Conservation (phyloP, 2,329 filamentous ascomycete species). For the Talaromyces sp. region DNA sequence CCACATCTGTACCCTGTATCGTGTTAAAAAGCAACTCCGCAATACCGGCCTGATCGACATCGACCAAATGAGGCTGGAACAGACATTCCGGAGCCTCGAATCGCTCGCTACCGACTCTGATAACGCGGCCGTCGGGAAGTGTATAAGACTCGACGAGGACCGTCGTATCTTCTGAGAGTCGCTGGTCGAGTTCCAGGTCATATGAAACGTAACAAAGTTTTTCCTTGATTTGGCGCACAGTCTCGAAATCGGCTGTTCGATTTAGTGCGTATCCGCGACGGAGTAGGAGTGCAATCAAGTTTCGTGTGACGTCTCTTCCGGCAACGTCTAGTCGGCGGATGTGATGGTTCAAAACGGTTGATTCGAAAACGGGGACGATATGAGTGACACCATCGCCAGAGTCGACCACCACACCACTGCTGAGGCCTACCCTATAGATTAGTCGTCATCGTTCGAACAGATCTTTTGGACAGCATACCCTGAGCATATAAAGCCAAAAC, state of each 20-base stretch:
- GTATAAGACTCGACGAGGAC: constrained; percentile 97
- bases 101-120: constrained; percentile 90
- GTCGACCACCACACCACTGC: constrained; percentile 95
- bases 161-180: constrained; percentile 93
- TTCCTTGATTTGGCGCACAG: constrained; percentile 98
- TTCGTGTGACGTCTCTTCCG: constrained; percentile 94
- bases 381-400: constrained; percentile 98
- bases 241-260: constrained; percentile 97
- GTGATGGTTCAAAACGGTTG: constrained; percentile 93
- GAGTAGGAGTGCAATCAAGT: constrained; percentile 89
- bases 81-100: constrained; percentile 98
- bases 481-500: constrained; percentile 95
- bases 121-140: constrained; percentile 89
- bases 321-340: constrained; percentile 92
- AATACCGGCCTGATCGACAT: constrained; percentile 94
- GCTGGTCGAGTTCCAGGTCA: constrained; percentile 92
- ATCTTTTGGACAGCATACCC: constrained; percentile 51
- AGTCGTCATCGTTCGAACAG: not conserved
- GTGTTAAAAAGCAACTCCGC: constrained; percentile 98
- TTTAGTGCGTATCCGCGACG: constrained; percentile 95
- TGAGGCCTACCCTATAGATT: constrained; percentile 57
- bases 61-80: constrained; percentile 96
- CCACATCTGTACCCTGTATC: constrained; percentile 91
- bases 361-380: constrained; percentile 98
- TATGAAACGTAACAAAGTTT: constrained; percentile 99